Percentiles rank a stretch among this genome's conserved stretches.
Conservation (phyloP, 2,329 filamentous ascomycete species). For the Aspergillus calidoustus region DNA sequence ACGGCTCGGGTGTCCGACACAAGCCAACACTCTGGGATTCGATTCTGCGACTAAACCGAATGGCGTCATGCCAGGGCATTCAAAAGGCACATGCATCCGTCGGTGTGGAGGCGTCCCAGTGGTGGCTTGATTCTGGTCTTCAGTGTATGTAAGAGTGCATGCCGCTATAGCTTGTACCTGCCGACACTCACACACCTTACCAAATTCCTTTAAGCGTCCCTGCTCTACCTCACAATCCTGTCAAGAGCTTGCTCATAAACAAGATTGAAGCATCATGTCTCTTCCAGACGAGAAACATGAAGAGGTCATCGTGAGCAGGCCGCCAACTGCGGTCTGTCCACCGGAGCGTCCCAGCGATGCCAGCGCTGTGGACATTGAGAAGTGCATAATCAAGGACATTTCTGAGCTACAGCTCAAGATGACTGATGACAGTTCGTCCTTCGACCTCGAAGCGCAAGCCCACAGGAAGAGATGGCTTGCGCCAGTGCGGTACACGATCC, state of each 20-base stretch:
- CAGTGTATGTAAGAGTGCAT: constrained; percentile 11
- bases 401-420: constrained; percentile 26
- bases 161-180: constrained; percentile 5
- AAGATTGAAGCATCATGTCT: constrained; percentile 21
- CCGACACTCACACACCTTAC: neutral
- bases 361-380: constrained; percentile 28
- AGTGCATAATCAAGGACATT: constrained; percentile 18
- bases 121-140: constrained; percentile 11
- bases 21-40: constrained; percentile 25
- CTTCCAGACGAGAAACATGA: constrained; percentile 16
- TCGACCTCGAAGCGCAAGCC: constrained; percentile 38
- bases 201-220: neutral
- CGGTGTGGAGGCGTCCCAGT: constrained; percentile 11
- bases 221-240: neutral
- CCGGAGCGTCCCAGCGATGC: constrained; percentile 24
- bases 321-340: constrained; percentile 24
- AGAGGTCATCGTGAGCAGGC: constrained; percentile 19
- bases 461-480: constrained; percentile 29
- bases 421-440: constrained; percentile 18
- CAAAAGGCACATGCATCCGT: constrained; percentile 24
- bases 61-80: constrained; percentile 24
- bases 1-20: constrained; percentile 22
- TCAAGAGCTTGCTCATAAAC: neutral
- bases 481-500: constrained; percentile 40
- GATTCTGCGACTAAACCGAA: constrained; percentile 16